phyloP scores from a whole-genome alignment of 192 early-diverging fungal genomes.

The Coemansia sp. region DNA sequence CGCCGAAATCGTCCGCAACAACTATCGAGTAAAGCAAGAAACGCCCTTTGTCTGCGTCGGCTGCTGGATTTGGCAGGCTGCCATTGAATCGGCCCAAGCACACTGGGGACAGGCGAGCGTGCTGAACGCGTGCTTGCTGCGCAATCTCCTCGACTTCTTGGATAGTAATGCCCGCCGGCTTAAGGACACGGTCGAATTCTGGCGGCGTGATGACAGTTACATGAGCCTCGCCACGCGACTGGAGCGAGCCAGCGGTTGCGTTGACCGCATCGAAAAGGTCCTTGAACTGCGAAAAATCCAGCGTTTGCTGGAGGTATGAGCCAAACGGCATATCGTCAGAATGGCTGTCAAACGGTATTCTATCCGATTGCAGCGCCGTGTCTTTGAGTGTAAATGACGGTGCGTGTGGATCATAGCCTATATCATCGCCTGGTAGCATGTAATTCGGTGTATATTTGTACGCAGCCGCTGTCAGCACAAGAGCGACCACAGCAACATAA shows the following conservation, averaged over 20 bases:
- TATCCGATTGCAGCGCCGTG: conserved; percentile 39
- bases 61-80: conserved; percentile 25
- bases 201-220: conserved; percentile 69
- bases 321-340: conserved; percentile 22
- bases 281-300: conserved; percentile 57
- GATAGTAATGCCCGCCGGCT: conserved; percentile 61
- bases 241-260: conserved; percentile 39
- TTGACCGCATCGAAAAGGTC: conserved; percentile 55
- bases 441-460: background rate
- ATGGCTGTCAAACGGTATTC: conserved; percentile 54
- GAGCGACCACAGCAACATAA: background rate
- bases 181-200: conserved; percentile 57
- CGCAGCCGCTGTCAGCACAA: background rate
- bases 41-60: conserved; percentile 6
- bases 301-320: conserved; percentile 60
- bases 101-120: conserved; percentile 52
- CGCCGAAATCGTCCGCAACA: conserved; percentile 45
- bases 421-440: background rate
- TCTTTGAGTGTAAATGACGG: conserved; percentile 34
- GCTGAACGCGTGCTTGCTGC: conserved; percentile 54
- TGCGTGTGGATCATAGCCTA: conserved; percentile 34
- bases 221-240: conserved; percentile 64
- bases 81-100: conserved; percentile 61
- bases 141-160: conserved; percentile 64
- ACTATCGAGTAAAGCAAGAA: conserved; percentile 48